phyloP scores from a whole-genome alignment of 495 filamentous ascomycete species.

The Aspergillus mulundensis region DNA sequence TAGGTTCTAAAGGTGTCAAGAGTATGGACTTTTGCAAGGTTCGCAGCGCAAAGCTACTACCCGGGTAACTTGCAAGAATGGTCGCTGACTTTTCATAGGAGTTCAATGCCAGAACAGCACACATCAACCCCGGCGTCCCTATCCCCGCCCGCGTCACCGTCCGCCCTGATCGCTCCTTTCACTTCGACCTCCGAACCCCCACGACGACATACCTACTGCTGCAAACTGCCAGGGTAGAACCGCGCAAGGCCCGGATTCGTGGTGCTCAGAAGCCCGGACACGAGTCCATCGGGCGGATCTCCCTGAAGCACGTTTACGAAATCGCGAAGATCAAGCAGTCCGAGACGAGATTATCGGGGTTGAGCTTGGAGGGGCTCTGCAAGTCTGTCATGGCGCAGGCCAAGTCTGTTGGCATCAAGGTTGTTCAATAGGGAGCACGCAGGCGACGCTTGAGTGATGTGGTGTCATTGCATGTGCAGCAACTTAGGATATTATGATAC shows the following conservation, averaged over 20 bases:
- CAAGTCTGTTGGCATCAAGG: constrained; percentile 79
- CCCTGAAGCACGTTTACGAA: constrained; percentile 95
- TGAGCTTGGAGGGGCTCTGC: constrained; percentile 76
- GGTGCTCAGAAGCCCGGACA: constrained; percentile 76
- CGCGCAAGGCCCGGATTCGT: constrained; percentile 70
- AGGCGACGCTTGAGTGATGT: neutral
- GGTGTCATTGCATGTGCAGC: constrained; percentile 10
- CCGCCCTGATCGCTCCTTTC: constrained; percentile 87
- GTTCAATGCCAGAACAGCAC: constrained; percentile 92
- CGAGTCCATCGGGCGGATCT: constrained; percentile 74
- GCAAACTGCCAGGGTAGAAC: constrained; percentile 73
- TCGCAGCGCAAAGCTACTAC: constrained; percentile 1
- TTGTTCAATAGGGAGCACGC: constrained; percentile 55
- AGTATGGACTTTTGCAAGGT: constrained; percentile 99
- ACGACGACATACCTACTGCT: constrained; percentile 84
- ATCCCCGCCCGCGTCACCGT: constrained; percentile 89
- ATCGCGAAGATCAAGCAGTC: constrained; percentile 94
- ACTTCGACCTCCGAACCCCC: constrained; percentile 90
- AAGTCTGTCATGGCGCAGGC: constrained; percentile 83
- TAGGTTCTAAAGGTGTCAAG: constrained; percentile 98
- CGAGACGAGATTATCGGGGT: constrained; percentile 75
- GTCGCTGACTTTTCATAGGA: constrained; percentile 54
- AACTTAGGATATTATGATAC: constrained; percentile 19
- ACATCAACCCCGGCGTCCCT: constrained; percentile 78
- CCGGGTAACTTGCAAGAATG: neutral